Evolutionary conservation across 2,329 filamentous ascomycete genomes (phyloP).

Genomic region (Colletotrichum sp.): DNA sequence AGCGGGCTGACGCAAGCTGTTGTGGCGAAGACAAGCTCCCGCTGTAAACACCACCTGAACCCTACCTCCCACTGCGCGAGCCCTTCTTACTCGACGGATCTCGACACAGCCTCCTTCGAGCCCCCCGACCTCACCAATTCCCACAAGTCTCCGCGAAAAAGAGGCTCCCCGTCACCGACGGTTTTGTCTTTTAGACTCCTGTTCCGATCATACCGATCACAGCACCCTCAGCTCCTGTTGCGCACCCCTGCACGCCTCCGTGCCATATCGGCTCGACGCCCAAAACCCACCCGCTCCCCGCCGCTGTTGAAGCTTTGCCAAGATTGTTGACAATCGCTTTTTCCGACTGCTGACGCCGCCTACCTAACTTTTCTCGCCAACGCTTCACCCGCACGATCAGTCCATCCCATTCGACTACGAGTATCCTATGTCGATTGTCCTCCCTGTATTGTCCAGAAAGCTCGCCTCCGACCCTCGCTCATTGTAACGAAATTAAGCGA

Average conservation of each 20-base stretch:
- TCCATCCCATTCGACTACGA: background rate
- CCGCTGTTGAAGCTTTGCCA: constrained; percentile 5
- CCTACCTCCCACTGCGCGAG: background rate
- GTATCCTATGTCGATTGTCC: background rate
- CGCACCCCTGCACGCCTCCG: background rate
- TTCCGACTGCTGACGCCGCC: background rate
- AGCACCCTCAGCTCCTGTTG: background rate
- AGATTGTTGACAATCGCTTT: constrained; percentile 17
- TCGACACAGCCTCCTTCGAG: constrained; percentile 10
- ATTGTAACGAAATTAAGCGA: background rate
- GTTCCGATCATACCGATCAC: background rate
- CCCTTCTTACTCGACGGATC: background rate
- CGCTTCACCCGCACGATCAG: background rate
- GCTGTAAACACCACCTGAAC: background rate
- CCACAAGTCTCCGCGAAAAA: background rate
- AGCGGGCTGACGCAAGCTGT: constrained; percentile 13
- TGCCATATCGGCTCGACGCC: background rate
- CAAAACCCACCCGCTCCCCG: background rate
- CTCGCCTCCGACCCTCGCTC: background rate
- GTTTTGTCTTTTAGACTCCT: background rate
- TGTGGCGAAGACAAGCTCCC: constrained; percentile 14
- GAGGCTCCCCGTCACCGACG: background rate
- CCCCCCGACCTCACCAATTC: background rate
- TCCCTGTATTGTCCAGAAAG: background rate
- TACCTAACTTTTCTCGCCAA: background rate